Evolutionary conservation across 2,329 filamentous ascomycete species (phyloP), one percentile per base, ranked within the genome.

Genomic region (Aspergillus tanneri): DNA sequence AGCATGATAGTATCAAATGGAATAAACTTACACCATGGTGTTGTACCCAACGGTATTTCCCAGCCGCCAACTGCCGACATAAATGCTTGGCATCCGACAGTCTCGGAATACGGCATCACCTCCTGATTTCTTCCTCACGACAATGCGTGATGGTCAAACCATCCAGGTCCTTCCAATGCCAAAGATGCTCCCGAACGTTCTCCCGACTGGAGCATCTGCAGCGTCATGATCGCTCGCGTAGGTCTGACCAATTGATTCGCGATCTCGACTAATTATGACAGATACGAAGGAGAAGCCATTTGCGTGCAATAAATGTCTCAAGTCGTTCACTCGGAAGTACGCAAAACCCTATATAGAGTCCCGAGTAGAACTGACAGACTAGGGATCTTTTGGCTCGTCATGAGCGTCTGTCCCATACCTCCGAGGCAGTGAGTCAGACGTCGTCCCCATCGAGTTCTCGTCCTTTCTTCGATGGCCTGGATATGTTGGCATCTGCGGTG

Each of bases 261-360:
- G 28, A 22, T 34, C 41, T 28, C 19, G n/a, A 41, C 50, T 57
- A 41, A 53, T 30, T n/a, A 30, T 22, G 24, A 21, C 39, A 68
- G 65, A 68, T 47, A 68, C 65, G 16, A 68, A 68, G 25, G 65
- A 68, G 46, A 68, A 67, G 46, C 65, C 65, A 2, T 68, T 58
- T 35, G 39, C 46, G 46, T 68, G 64, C 30, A 36, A 48, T 7
- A 58, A 60, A 52, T 68, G 65, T 30, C 54, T 63, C 32, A 68
- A 67, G 45, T 64, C 65, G 6, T 68, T 68, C 36, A 68, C 65
- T 4, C 63, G 65, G 36, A 65, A 67, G 64, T 67, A 46, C 2
- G 59, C 52, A 6, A n/a, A n/a, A n/a, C n/a, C n/a, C n/a, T n/a
- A n/a, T n/a, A n/a, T n/a, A n/a, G n/a, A n/a, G n/a, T n/a, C n/a